Evolutionary conservation across 805 yeast species (phyloP), one percentile per base, ranked within the genome.

Genomic region (Candida methanosorbosa): DNA sequence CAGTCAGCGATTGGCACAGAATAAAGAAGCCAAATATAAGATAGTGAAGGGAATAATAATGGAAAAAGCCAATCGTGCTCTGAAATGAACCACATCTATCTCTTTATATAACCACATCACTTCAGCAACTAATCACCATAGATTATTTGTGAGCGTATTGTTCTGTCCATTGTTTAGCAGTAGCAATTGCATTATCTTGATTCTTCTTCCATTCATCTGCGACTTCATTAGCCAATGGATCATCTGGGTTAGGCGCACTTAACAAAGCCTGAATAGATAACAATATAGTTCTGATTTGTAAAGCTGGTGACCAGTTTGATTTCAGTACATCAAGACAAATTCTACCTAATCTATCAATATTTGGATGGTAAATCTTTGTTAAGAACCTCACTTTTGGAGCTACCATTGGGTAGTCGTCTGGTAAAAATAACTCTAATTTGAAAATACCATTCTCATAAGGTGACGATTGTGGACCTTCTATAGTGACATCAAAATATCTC

Each of bases 381-480:
- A 92, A 63, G 49, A 92, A 92, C 38, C 98, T 72, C 35, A 92
- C 94, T 55, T 87, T 88, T 34, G 98, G 98, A 0, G 98, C 95
- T 50, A 85, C 86, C 97, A 90, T 82, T 11, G 98, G 98, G 57
- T 92, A 92, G 53, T 92, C 98, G 52, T 92, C 97, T 2, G 98
- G 97, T 43, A 92, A 61, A 53, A 72, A 92, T 42, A 92, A 65
- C 57, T 92, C 98, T 39, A 92, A 64, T 45, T 81, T 69, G 64
- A 92, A 92, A 36, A 61, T 56, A n/a, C 87, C 86, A 35, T 60
- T 52, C 52, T 90, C 95, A 53, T 90, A 92, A 1, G 98, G 97
- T 2, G 95, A 83, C 35, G 81, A 80, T 21, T 72, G 66, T 9
- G 98, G 98, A 0, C 98, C 98, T 39, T 84, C 86, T 40, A 92